Evolutionary conservation across 345 rosid genomes (phyloP), one percentile per base, ranked within the genome.

Genomic region (Rubroshorea leprosula): DNA sequence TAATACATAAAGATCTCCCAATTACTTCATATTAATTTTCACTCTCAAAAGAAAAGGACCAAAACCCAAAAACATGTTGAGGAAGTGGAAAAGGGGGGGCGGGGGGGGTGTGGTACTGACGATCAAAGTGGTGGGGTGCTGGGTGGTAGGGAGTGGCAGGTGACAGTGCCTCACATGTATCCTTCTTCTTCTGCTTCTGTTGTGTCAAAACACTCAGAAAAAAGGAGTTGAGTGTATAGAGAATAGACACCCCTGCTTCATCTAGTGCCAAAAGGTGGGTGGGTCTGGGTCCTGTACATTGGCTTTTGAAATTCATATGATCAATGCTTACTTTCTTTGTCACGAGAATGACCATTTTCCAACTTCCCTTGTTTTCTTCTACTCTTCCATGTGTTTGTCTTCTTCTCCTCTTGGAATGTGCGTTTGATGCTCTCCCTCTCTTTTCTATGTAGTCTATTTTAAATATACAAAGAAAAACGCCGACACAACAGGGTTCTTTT

Each of bases 271-370:
- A 54, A 54, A 54, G 54, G 55, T 49, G 47, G 46, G 54, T 29
- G 9, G 35, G 5, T 29, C n/a, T n/a, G n/a, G n/a, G n/a, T n/a
- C n/a, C n/a, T n/a, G n/a, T n/a, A 29, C 54, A 51, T 23, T 23
- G 17, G 21, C n/a, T 49, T 60, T 49, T 60, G 54, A 59, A 29
- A n/a, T 29, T 29, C 5, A 29, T 35, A 35, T 35, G 12, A 35
- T 35, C 41, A 35, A 29, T 3, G 7, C 41, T 13, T 6, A 10
- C 41, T 35, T 35, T 35, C 41, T 57, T 58, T 1, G 41, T 81
- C 86, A 73, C 74, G 78, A 81, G 83, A 81, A 76, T 63, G 77
- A 75, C 94, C 74, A 64, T 78, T 82, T n/a, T 76, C 78, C 82
- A 70, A 76, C 84, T 63, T 60, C 70, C 61, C 68, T 80, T 76